Conservation (phyloP, 495 filamentous ascomycete genomes). For the Coniosporium apollinis region DNA sequence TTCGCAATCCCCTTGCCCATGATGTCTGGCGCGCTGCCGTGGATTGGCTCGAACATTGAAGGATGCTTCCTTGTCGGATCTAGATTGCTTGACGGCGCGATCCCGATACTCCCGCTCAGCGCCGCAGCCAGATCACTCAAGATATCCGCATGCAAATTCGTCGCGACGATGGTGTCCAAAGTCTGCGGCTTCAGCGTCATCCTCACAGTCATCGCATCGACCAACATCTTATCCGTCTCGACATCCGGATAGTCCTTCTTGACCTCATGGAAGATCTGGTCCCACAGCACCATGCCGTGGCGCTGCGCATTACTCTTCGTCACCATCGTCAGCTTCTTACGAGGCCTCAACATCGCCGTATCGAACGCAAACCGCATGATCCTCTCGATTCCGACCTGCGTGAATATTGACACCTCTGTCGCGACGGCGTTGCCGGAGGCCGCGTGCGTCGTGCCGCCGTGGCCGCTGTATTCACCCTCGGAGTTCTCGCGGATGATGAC, state of each 20-base stretch:
- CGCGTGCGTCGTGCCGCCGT: conserved; percentile 22
- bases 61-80: conserved; percentile 44
- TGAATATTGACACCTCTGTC: conserved; percentile 26
- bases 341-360: conserved; percentile 16
- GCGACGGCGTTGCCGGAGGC: conserved; percentile 15
- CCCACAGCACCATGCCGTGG: conserved; percentile 28
- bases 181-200: conserved; percentile 23
- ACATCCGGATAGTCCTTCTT: conserved; percentile 22
- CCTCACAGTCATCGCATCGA: conserved; percentile 27
- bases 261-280: conserved; percentile 21
- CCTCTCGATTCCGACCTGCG: conserved; percentile 21
- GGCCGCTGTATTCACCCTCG: conserved; percentile 26
- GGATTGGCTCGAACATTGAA: conserved; percentile 53
- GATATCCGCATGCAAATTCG: conserved; percentile 28
- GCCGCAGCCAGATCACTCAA: conserved; percentile 32
- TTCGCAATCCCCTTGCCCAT: conserved; percentile 57
- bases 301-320: conserved; percentile 27
- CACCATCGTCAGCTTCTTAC: conserved; percentile 27
- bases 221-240: conserved; percentile 26
- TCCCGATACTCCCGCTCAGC: conserved; percentile 23
- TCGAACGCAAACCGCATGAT: conserved; percentile 27
- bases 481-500: conserved; percentile 26
- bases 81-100: conserved; percentile 42
- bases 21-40: conserved; percentile 55
- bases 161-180: conserved; percentile 26